Evolutionary conservation across 2,329 filamentous ascomycete genomes (phyloP).

Genomic region (Talaromyces sp.): DNA sequence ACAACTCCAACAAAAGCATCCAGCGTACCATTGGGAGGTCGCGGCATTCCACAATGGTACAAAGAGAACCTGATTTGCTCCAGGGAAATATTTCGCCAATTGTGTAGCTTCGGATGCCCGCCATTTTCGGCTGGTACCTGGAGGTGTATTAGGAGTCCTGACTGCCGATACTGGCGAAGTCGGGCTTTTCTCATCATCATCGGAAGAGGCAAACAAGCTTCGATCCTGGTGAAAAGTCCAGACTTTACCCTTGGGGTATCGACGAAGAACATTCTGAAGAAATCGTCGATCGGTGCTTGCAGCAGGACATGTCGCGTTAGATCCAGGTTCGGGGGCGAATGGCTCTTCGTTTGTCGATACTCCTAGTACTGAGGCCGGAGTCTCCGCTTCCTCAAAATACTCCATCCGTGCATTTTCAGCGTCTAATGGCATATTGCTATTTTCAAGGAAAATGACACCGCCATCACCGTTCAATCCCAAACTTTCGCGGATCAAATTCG

Average conservation of each 20-base stretch:
- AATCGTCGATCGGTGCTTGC: conserved; percentile 33
- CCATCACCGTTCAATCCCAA: conserved; percentile 45
- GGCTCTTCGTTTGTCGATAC: conserved; percentile 37
- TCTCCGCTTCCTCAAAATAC: conserved; percentile 26
- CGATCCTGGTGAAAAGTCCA: conserved; percentile 49
- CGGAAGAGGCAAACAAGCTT: conserved; percentile 43
- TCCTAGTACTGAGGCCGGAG: conserved; percentile 32
- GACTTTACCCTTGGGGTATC: conserved; percentile 48
- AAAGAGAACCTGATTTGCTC: conserved; percentile 48
- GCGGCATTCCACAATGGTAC: conserved; percentile 52
- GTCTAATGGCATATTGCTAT: conserved; percentile 28
- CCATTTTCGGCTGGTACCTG: conserved; percentile 26
- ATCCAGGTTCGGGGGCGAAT: conserved; percentile 32
- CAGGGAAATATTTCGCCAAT: conserved; percentile 46
- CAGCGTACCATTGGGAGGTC: conserved; percentile 46
- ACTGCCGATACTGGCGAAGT: conserved; percentile 15
- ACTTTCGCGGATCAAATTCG: conserved; percentile 48
- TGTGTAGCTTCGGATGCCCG: conserved; percentile 36
- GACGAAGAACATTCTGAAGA: conserved; percentile 35
- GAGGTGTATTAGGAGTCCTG: conserved; percentile 23
- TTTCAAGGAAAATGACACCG: conserved; percentile 43
- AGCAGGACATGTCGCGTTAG: conserved; percentile 26
- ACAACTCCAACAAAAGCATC: conserved; percentile 45
- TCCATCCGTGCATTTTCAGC: conserved; percentile 29
- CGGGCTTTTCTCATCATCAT: conserved; percentile 36